Base-by-base conservation (phyloP, 805 yeast species). In the Hanseniaspora guilliermondii region DNA sequence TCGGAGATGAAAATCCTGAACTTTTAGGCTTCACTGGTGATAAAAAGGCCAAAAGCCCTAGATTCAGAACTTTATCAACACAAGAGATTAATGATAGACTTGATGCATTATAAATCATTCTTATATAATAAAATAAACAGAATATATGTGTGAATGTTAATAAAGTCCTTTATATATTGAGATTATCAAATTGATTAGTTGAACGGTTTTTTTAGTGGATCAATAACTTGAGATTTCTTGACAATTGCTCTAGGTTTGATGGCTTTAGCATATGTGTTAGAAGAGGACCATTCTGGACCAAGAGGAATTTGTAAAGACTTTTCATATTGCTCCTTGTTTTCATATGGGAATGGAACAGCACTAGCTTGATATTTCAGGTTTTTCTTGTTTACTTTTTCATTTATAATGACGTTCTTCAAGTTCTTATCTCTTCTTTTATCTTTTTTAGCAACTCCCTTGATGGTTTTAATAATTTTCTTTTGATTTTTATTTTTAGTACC, bases 51-150 rank as follows among this genome's bases (percentile, higher is more conserved):
- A 71, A 69, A 52, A 98, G 99, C 6, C 98, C 98, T 53, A 76
- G 97, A 62, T 89, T 85, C 69, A 83, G 83, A 66, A 84, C 83
- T 66, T 76, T 93, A 61, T 70, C 89, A 33, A 75, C 94, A 6
- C 94, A 89, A 70, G 98, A 93, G 72, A 86, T 93, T 64, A 87
- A 89, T 70, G 99, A 93, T 73, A 82, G 97, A 71, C 76, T 93
- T 64, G 96, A 88, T 62, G 87, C 96, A 58, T 77, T 91, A 71
- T 89, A 75, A 69, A 44, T 36, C 8, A 14, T 22, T 27, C n/a
- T 25, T 27, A 8, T 27, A 22, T 2, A 39, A 14, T 24, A 25
- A 45, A 41, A 21, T 27, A 19, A 44, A 25, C 24, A 50, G 33
- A 36, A 30, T 30, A 30, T 11, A 11, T 12, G 9, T 30, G 33